Evolutionary conservation across 179 eudicot species (phyloP), one percentile per base, ranked within the genome.

Genomic region (Camellia oleifera): DNA sequence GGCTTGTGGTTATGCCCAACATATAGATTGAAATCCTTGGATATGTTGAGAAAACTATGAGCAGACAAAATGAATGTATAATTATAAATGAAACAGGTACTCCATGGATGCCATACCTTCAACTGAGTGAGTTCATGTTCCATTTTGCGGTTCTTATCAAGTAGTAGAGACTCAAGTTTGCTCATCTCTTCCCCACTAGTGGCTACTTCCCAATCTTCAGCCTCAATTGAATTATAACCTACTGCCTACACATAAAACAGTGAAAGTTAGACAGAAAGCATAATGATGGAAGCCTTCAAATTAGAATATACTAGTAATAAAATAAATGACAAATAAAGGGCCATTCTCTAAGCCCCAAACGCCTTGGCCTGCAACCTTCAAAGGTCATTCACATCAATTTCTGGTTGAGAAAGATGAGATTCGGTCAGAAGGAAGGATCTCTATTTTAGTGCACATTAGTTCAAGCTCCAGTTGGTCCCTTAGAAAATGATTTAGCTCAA

Each of bases 181-280:
- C 99, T 96, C 97, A 96, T 94, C 82, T 96, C 99, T 84, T 96
- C 98, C 77, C 99, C 99, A 87, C 90, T 89, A 4, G 99, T 96
- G 73, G 99, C 99, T 78, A 88, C 94, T 84, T 96, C 99, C 99
- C 99, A 96, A 83, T 96, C 99, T 89, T 96, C 99, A 80, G 98
- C 99, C 88, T 96, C 99, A 79, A 96, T 96, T 68, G 98, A 94
- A 86, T 96, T 96, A 83, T 96, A 96, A 80, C 99, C 99, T 74
- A 96, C 99, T 83, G 99, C 99, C 99, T 96, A 80, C 58, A 84
- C 68, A 82, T 9, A 44, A 62, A 61, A 18, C 15, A 73, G 17
- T 65, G 17, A 4, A 58, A 12, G 56, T 63, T 54, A 71, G 80
- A 65, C 54, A 60, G 75, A 32, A 58, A 50, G 11, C 52, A 48